Evolutionary conservation across 176 grass and related monocot genomes (phyloP), one percentile per base, ranked within the genome.

Genomic region (Avena atlantica): DNA sequence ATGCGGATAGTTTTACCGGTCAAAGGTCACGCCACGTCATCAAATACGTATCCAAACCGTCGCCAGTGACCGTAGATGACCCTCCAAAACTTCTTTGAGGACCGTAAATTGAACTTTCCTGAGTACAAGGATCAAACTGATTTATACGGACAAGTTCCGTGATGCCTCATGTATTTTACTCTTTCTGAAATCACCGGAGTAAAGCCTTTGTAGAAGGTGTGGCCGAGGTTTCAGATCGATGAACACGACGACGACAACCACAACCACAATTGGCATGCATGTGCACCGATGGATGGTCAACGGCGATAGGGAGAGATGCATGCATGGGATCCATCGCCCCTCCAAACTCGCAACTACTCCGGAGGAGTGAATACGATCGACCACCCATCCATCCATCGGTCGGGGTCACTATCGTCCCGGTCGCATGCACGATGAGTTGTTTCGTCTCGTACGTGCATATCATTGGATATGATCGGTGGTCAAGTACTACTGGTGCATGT

Each of bases 261-360:
- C 29, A 67, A 34, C 13, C 64, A 69, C n/a, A 44, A 27, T 16
- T 34, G 63, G 12, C 65, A 67, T 24, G 4, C 20, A 13, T 14
- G 42, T 14, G 70, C 71, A 74, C 2, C 1, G 2, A 0, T 74
- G 2, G 11, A 4, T 47, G 45, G 71, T 74, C 71, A 50, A 74
- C 45, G 71, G 45, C 45, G 71, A 74, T 8, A 50, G 45, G 45
- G 71, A 74, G 8, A 49, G 71, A 74, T 74, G 70, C 31, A 34
- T 34, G 31, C 31, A 34, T 34, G 31, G 20, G 1, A 49, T 49
- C 42, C 70, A 74, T 51, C 12, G 12, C 71, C 44, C 45, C 25
- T 27, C 25, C n/a, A 50, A 45, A 14, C 13, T 55, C 52, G 4
- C 53, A 57, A 16, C 72, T 16, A 5, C 45, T 12, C 4, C 19